phyloP scores from a whole-genome alignment of 306 rosid species.

The Rosa chinensis region DNA sequence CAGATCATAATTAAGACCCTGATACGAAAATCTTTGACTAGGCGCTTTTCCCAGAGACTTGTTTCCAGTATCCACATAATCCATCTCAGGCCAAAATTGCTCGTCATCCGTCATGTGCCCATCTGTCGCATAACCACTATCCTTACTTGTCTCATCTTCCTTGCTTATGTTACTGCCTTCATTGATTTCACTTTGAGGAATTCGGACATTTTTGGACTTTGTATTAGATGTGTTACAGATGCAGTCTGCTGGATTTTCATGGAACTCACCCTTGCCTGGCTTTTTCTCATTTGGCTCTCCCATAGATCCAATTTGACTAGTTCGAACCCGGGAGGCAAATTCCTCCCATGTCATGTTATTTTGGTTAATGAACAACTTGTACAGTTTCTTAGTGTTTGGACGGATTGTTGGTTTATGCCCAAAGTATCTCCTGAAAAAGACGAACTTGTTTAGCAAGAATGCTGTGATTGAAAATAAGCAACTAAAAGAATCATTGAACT shows the following conservation, averaged over 20 bases:
- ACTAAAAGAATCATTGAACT: background rate
- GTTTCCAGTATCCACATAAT: slow-evolving; percentile 39
- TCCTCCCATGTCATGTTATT: slow-evolving; percentile 71
- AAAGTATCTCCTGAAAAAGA: slow-evolving; percentile 72
- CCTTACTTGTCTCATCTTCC: slow-evolving; percentile 24
- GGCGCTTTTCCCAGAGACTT: slow-evolving; percentile 26
- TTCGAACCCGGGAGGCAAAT: slow-evolving; percentile 61
- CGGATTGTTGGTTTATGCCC: slow-evolving; percentile 90
- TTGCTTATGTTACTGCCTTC: slow-evolving; percentile 15
- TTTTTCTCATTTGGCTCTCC: slow-evolving; percentile 85
- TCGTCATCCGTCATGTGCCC: slow-evolving; percentile 48
- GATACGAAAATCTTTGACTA: slow-evolving; percentile 26
- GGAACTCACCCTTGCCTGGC: slow-evolving; percentile 73
- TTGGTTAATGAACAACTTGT: slow-evolving; percentile 46
- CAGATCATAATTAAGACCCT: slow-evolving; percentile 37
- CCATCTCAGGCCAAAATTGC: slow-evolving; percentile 45
- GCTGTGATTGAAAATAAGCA: background rate
- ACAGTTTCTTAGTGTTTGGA: slow-evolving; percentile 74
- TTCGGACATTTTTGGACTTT: slow-evolving; percentile 18
- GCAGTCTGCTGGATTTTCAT: slow-evolving; percentile 84
- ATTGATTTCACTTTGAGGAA: slow-evolving; percentile 28
- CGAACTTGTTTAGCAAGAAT: slow-evolving; percentile 1
- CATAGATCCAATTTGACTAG: slow-evolving; percentile 77
- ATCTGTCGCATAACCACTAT: slow-evolving; percentile 25
- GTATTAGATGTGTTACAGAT: slow-evolving; percentile 50